A percentile compares a stretch with the other conserved stretches of the same genome.
phyloP scores from a whole-genome alignment of 129 eudicot species.

The Lactuca sativa region DNA sequence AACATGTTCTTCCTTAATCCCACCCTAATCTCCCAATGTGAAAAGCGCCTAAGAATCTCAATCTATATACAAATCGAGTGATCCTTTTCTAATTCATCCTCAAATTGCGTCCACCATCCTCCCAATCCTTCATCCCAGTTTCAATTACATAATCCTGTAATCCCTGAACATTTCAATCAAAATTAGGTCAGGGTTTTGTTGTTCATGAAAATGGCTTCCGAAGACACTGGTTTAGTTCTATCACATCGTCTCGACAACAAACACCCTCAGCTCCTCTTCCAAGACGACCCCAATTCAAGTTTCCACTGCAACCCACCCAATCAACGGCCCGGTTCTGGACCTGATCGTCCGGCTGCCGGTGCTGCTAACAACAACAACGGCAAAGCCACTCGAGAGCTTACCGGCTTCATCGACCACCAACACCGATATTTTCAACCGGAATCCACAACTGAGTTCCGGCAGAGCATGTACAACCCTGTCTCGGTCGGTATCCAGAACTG shows the following conservation, averaged over 20 bases:
- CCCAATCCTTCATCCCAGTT: conserved; percentile 4
- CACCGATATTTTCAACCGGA: conserved; percentile 37
- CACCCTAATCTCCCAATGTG: conserved; percentile 7
- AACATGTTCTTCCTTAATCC: not conserved
- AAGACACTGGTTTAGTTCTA: conserved; percentile 47
- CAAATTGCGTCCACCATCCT: conserved; percentile 5
- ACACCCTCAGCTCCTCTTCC: conserved; percentile 55
- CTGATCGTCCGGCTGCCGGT: conserved; percentile 24
- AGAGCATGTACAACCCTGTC: conserved; percentile 34
- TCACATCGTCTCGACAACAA: conserved; percentile 24
- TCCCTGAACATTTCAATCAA: not conserved
- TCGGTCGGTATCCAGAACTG: conserved; percentile 37
- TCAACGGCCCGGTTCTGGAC: conserved; percentile 32
- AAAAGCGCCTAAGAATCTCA: conserved; percentile 3
- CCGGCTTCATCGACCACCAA: conserved; percentile 37
- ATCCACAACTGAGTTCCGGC: conserved; percentile 43
- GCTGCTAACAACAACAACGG: conserved; percentile 30
- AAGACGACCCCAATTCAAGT: conserved; percentile 32
- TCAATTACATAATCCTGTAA: conserved; percentile 12
- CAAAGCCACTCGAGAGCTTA: conserved; percentile 59
- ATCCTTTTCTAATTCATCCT: not conserved
- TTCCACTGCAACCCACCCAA: conserved; percentile 33
- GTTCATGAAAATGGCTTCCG: conserved; percentile 42
- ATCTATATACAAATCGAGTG: conserved; percentile 15
- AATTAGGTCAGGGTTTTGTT: conserved; percentile 32